Percentiles rank a stretch among this genome's conserved stretches.
Evolutionary conservation across 805 yeast species (phyloP).

Genomic region (Lipomyces spencermartinsiae): DNA sequence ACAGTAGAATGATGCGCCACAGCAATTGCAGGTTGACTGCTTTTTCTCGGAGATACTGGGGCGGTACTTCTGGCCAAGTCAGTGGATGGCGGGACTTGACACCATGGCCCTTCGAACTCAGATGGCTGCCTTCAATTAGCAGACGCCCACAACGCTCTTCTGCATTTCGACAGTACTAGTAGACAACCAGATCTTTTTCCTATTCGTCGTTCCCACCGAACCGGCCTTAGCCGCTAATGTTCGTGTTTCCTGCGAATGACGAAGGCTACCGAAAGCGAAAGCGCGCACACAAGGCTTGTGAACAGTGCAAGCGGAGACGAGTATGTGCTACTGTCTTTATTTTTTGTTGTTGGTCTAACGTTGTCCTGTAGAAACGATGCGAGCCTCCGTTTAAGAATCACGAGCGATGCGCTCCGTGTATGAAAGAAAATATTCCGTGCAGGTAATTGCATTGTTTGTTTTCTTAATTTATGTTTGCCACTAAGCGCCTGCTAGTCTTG

Average conservation of each 20-base stretch:
- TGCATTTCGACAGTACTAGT: background rate
- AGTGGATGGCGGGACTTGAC: background rate
- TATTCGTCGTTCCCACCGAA: background rate
- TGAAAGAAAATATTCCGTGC: constrained; percentile 45
- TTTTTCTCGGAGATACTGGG: background rate
- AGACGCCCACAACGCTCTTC: background rate
- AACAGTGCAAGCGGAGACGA: constrained; percentile 50
- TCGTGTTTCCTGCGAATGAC: constrained; percentile 54
- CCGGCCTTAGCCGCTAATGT: constrained; percentile 42
- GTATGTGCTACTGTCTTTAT: constrained; percentile 29
- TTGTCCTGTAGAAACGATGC: constrained; percentile 43
- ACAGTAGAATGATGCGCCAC: background rate
- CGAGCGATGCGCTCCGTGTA: constrained; percentile 47
- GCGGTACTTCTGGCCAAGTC: background rate
- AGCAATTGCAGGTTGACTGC: background rate
- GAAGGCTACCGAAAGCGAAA: constrained; percentile 51
- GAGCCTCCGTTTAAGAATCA: constrained; percentile 42
- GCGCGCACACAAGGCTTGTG: constrained; percentile 52
- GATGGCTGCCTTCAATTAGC: background rate
- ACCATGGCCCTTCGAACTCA: too few species aligned
- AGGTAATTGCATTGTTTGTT: constrained; percentile 19
- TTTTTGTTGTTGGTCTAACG: constrained; percentile 5
- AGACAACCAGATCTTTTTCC: background rate
- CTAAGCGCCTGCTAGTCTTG: constrained; percentile 19
- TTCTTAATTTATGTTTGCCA: background rate